Conservation (phyloP, 1,284 basidiomycete genomes). For the Ustilago loliicola region DNA sequence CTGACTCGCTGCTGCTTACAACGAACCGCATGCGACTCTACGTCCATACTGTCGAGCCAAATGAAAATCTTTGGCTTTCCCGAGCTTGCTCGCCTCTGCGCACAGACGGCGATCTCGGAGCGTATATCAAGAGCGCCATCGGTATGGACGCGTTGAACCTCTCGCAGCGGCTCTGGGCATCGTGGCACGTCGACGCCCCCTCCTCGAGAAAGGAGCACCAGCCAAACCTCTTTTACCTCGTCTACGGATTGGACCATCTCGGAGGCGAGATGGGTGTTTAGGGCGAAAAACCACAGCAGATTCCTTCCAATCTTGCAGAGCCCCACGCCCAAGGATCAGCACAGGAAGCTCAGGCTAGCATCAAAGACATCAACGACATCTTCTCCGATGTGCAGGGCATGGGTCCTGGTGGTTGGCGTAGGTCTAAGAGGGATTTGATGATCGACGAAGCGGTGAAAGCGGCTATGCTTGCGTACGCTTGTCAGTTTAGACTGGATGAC, state of each 20-base stretch:
- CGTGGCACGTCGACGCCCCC: conserved; percentile 52
- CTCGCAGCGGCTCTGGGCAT: conserved; percentile 51
- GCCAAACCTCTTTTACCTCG: conserved; percentile 54
- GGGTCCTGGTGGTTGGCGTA: conserved; percentile 45
- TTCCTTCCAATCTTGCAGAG: not conserved
- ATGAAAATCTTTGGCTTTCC: conserved; percentile 52
- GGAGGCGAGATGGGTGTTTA: conserved; percentile 55
- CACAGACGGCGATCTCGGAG: conserved; percentile 47
- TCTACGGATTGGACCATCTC: conserved; percentile 54
- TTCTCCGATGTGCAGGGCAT: conserved; percentile 38
- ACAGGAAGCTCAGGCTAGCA: conserved; percentile 38
- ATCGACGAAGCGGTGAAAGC: conserved; percentile 58
- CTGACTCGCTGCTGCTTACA: conserved; percentile 53
- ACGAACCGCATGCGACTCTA: conserved; percentile 55
- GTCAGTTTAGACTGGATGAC: conserved; percentile 51
- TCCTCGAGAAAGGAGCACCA: conserved; percentile 43
- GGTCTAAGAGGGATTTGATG: conserved; percentile 47
- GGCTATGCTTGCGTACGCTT: conserved; percentile 54
- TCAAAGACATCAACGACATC: conserved; percentile 41
- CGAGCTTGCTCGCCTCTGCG: conserved; percentile 52
- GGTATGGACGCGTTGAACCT: conserved; percentile 41
- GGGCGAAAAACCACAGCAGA: conserved; percentile 45
- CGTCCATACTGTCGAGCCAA: conserved; percentile 53
- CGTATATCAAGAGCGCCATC: conserved; percentile 51
- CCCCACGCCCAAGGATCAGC: conserved; percentile 12